Evolutionary conservation across 495 filamentous ascomycete genomes (phyloP).

Genomic region (Filosporella fistucella): DNA sequence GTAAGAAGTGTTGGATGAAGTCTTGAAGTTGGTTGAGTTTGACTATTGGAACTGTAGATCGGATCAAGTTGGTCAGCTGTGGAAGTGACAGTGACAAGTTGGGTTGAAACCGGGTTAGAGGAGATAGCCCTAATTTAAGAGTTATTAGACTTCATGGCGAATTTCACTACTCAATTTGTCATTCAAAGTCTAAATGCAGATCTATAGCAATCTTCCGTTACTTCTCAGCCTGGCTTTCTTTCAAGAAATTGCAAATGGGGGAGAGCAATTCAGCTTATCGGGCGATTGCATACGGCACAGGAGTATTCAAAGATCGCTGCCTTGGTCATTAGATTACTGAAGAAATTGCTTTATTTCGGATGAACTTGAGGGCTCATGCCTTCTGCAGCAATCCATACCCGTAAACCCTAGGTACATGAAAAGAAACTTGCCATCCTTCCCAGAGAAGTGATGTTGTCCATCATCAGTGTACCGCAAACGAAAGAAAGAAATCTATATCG

Average conservation of each 20-base stretch:
- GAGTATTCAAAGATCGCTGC: background rate
- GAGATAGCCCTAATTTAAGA: conserved; percentile 8
- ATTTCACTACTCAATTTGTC: background rate
- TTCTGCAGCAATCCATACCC: too few relatives aligned
- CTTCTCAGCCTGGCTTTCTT: conserved; percentile 5
- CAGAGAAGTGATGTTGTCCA: too few relatives aligned
- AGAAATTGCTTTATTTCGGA: background rate
- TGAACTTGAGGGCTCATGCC: background rate
- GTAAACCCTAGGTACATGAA: too few relatives aligned
- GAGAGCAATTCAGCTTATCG: too few relatives aligned
- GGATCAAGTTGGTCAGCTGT: background rate
- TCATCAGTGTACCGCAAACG: too few relatives aligned
- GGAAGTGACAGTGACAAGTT: background rate
- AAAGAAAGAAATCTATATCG: too few relatives aligned
- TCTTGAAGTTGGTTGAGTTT: background rate
- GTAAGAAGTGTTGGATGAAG: background rate
- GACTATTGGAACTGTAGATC: background rate
- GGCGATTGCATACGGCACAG: too few relatives aligned
- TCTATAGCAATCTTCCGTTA: conserved; percentile 5
- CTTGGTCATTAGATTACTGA: background rate
- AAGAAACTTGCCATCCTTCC: too few relatives aligned
- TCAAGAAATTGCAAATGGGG: background rate
- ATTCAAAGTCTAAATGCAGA: conserved; percentile 15
- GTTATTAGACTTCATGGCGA: conserved; percentile 1
- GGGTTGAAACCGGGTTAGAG: background rate